Evolutionary conservation across 768 basidiomycete species (phyloP).

Genomic region (Postia placenta): DNA sequence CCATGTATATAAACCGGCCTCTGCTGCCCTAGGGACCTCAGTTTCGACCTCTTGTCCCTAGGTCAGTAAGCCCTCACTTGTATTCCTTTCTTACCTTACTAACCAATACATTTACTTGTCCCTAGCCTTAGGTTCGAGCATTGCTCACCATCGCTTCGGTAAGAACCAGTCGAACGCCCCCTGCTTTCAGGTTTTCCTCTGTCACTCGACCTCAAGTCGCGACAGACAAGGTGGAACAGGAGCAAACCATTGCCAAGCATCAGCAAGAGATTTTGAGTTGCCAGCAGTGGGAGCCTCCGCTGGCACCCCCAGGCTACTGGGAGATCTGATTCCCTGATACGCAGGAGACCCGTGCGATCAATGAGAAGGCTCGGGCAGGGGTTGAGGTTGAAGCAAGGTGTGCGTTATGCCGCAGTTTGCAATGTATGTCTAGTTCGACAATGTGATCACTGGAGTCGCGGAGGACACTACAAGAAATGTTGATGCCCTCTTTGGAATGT

Average conservation of each 20-base stretch:
- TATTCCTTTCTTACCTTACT: too few species aligned
- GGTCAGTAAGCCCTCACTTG: too few species aligned
- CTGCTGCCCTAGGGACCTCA: too few species aligned
- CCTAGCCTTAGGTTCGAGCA: too few species aligned
- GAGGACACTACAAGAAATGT: conserved; percentile 11
- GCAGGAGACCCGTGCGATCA: conserved; percentile 74
- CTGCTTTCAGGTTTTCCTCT: too few species aligned
- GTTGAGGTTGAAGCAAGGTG: conserved; percentile 57
- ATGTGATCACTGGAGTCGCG: conserved; percentile 1
- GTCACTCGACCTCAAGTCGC: too few species aligned
- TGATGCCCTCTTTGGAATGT: too few species aligned
- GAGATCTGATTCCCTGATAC: conserved; percentile 86
- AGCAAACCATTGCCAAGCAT: conserved; percentile 42
- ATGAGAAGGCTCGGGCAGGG: conserved; percentile 52
- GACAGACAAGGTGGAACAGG: conserved; percentile 4
- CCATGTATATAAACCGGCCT: too few species aligned
- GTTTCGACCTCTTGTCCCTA: too few species aligned
- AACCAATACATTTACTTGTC: too few species aligned
- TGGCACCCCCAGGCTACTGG: conserved; percentile 87
- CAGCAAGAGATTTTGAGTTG: conserved; percentile 66
- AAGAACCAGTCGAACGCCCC: too few species aligned
- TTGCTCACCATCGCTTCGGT: too few species aligned
- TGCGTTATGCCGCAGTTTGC: conserved; percentile 15
- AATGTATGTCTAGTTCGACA: not conserved
- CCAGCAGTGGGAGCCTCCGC: conserved; percentile 60